Percentiles rank a stretch among this genome's conserved stretches.
Evolutionary conservation across 164 flowering plant genomes (phyloP).

Genomic region (Protea cynaroides): DNA sequence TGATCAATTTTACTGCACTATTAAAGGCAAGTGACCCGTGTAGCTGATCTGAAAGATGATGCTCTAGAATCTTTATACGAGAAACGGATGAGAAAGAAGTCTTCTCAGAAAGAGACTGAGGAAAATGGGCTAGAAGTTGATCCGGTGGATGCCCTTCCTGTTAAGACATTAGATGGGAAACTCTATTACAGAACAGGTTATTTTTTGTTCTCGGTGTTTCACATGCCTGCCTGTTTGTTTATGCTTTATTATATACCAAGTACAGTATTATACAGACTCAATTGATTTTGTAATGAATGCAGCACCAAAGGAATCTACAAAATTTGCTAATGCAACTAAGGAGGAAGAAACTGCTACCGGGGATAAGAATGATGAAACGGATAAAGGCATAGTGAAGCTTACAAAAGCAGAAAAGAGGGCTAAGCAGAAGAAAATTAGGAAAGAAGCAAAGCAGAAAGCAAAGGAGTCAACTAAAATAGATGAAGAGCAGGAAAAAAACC

Average conservation of each 20-base stretch:
- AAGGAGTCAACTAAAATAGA: conserved; percentile 34
- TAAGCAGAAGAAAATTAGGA: conserved; percentile 68
- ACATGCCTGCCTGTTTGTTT: background rate
- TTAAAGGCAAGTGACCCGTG: conserved; percentile 75
- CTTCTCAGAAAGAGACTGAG: conserved; percentile 29
- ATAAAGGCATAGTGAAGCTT: conserved; percentile 38
- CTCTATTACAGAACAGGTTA: conserved; percentile 59
- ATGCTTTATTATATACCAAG: background rate
- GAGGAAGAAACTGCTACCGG: conserved; percentile 29
- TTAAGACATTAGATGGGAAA: conserved; percentile 73
- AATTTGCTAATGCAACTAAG: conserved; percentile 20
- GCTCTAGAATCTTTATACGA: conserved; percentile 65
- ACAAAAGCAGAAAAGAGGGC: conserved; percentile 80
- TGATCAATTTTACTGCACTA: background rate
- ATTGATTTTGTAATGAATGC: conserved; percentile 9
- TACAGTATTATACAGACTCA: background rate
- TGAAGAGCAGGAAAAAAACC: conserved; percentile 34
- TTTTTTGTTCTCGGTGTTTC: background rate
- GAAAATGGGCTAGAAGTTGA: conserved; percentile 44
- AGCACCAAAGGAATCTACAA: conserved; percentile 35
- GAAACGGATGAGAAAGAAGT: conserved; percentile 37
- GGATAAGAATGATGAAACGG: conserved; percentile 22
- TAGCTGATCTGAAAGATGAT: conserved; percentile 69
- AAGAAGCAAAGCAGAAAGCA: conserved; percentile 68
- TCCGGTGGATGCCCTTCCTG: conserved; percentile 84